phyloP scores from a whole-genome alignment of 768 basidiomycete species.

The Boletus subparvulus region DNA sequence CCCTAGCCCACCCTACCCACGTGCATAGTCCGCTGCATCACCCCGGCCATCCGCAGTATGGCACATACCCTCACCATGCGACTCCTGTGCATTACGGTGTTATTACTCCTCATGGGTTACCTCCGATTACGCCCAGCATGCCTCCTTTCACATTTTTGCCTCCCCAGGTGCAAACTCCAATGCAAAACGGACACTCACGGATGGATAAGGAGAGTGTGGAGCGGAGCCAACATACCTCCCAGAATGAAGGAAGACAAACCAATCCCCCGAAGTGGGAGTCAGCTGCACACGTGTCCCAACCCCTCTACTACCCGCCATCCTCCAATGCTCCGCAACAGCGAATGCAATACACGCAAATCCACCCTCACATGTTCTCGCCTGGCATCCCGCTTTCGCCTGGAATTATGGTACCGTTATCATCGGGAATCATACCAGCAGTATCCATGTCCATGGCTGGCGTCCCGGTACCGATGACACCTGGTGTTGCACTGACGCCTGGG shows the following conservation, averaged over 20 bases:
- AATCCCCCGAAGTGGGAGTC: slow-evolving; percentile 8
- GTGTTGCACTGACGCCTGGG: slow-evolving; percentile 50
- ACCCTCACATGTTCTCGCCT: slow-evolving; percentile 29
- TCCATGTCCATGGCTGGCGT: slow-evolving; percentile 24
- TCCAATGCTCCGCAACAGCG: slow-evolving; percentile 17
- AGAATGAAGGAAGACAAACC: slow-evolving; percentile 6
- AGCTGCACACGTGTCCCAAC: slow-evolving; percentile 5
- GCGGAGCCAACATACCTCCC: not conserved
- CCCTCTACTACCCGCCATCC: slow-evolving; percentile 11
- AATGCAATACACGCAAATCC: slow-evolving; percentile 26
- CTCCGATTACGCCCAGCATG: slow-evolving; percentile 96
- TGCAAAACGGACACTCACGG: slow-evolving; percentile 17
- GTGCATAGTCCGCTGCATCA: slow-evolving; percentile 34
- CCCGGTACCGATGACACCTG: slow-evolving; percentile 29
- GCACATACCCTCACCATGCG: slow-evolving; percentile 24
- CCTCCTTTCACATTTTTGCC: slow-evolving; percentile 87
- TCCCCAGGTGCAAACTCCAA: slow-evolving; percentile 37
- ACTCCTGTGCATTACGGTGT: slow-evolving; percentile 31
- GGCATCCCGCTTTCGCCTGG: slow-evolving; percentile 34
- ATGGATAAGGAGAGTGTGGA: slow-evolving; percentile 4
- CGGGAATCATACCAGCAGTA: slow-evolving; percentile 21
- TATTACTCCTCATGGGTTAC: slow-evolving; percentile 78
- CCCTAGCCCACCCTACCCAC: slow-evolving; percentile 32
- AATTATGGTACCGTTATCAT: slow-evolving; percentile 28
- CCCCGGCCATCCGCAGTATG: slow-evolving; percentile 30